Conservation (phyloP, 306 rosid genomes). For the Glycine latifolia region DNA sequence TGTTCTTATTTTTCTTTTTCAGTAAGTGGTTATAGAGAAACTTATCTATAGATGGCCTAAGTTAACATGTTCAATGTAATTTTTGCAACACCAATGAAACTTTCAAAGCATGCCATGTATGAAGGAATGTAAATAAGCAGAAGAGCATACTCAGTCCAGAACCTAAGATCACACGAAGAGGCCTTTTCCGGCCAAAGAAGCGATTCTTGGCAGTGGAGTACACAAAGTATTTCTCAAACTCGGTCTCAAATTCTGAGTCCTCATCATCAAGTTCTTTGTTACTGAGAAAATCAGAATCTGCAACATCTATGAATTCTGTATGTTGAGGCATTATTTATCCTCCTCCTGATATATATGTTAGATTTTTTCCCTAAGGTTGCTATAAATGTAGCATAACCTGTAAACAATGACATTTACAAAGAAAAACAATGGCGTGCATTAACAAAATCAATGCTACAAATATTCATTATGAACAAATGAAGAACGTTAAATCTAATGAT, state of each 20-base stretch:
- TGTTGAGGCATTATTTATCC: conserved; percentile 47
- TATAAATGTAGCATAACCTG: conserved; percentile 32
- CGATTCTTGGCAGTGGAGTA: conserved; percentile 54
- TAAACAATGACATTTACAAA: not conserved
- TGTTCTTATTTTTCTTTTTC: no score
- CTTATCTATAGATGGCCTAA: not conserved
- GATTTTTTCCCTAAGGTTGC: conserved; percentile 26
- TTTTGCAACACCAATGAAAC: not conserved
- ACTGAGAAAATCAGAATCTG: conserved; percentile 58
- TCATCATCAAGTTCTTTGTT: conserved; percentile 47
- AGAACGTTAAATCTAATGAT: not conserved
- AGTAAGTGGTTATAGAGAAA: no score
- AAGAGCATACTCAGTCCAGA: conserved; percentile 60
- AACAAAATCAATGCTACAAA: conserved; percentile 15
- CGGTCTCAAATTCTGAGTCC: conserved; percentile 61
- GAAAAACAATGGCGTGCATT: conserved; percentile 19
- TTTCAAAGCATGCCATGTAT: not conserved
- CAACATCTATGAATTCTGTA: conserved; percentile 57
- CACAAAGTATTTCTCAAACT: conserved; percentile 51
- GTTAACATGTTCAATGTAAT: conserved; percentile 1
- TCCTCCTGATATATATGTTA: conserved; percentile 1
- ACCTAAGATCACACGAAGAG: conserved; percentile 66
- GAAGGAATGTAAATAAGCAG: conserved; percentile 16
- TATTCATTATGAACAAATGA: conserved; percentile 26
- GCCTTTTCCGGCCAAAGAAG: conserved; percentile 62